A percentile compares a stretch with the other conserved stretches of the same genome.
Conservation (phyloP, 495 filamentous ascomycete species). For the Penicillium salamii region DNA sequence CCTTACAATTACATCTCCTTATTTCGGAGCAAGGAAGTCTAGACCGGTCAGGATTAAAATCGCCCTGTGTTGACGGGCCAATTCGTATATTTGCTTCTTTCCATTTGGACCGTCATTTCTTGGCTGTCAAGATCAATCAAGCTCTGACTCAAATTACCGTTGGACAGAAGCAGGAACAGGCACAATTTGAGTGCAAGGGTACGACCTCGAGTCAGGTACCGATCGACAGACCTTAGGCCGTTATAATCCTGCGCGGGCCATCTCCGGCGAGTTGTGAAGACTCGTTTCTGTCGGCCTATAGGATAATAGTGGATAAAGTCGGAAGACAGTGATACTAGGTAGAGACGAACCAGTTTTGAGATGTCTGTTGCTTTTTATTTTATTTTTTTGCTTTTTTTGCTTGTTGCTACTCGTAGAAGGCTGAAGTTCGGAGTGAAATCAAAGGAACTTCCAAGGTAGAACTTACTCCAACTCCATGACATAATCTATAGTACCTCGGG, state of each 20-base stretch:
- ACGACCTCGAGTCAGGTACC: conserved; percentile 14
- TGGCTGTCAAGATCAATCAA: not conserved
- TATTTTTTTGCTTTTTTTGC: too few species aligned
- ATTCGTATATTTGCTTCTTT: conserved; percentile 19
- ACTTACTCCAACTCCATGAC: conserved; percentile 1
- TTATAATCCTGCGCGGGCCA: conserved; percentile 2
- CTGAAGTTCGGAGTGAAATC: too few species aligned
- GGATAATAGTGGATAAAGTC: not conserved
- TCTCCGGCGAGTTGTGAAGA: not conserved
- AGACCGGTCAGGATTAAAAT: conserved; percentile 29
- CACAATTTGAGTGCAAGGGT: conserved; percentile 10
- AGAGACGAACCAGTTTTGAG: not conserved
- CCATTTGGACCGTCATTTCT: not conserved
- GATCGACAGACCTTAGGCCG: conserved; percentile 5
- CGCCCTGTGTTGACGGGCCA: conserved; percentile 5
- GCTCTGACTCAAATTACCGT: conserved; percentile 5
- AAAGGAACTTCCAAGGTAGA: too few species aligned
- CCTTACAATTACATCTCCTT: not conserved
- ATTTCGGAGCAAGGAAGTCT: conserved; percentile 27
- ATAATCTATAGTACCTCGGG: conserved; percentile 6
- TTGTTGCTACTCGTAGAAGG: too few species aligned
- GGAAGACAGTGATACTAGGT: not conserved
- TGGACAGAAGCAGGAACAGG: conserved; percentile 13
- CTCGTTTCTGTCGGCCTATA: not conserved
- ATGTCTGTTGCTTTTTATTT: too few species aligned